phyloP scores from a whole-genome alignment of 2,329 filamentous ascomycete species.

The Gremmenia infestans region DNA sequence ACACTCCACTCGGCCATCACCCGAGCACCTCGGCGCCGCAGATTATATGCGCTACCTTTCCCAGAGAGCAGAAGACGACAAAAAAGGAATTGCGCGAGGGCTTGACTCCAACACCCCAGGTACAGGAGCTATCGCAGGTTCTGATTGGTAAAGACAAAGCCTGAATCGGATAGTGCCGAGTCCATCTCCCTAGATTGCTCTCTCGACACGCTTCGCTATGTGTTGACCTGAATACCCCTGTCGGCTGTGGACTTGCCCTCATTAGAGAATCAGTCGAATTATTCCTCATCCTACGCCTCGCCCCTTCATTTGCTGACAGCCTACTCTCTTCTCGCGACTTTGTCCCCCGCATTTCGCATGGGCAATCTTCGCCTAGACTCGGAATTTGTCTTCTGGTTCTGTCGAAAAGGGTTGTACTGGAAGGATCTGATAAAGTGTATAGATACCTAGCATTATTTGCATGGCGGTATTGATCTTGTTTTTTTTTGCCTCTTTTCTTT shows the following conservation, averaged over 20 bases:
- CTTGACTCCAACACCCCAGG: conserved; percentile 17
- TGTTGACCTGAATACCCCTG: too few relatives aligned
- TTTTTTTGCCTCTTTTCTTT: neutral
- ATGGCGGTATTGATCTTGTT: neutral
- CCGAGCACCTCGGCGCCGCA: conserved; percentile 18
- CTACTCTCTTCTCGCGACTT: neutral
- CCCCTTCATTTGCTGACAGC: neutral
- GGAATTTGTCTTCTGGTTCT: neutral
- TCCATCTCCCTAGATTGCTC: neutral
- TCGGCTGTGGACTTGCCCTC: too few relatives aligned
- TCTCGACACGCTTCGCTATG: neutral
- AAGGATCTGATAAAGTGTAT: neutral
- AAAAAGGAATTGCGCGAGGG: conserved; percentile 15
- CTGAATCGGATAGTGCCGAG: neutral
- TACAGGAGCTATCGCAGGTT: conserved; percentile 14
- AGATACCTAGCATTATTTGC: neutral
- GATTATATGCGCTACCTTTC: conserved; percentile 23
- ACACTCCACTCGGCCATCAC: neutral
- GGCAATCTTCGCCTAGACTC: neutral
- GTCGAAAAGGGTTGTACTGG: neutral
- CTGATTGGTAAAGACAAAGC: conserved; percentile 13
- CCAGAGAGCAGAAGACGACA: conserved; percentile 18
- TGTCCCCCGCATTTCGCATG: neutral
- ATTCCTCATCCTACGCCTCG: neutral
- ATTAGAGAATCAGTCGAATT: too few relatives aligned